These are phyloP conservation scores for Pseudonitzschia multiseries DNA, from an alignment of 108 stramenopile genomes.

Conservation along the genomic window DNA sequence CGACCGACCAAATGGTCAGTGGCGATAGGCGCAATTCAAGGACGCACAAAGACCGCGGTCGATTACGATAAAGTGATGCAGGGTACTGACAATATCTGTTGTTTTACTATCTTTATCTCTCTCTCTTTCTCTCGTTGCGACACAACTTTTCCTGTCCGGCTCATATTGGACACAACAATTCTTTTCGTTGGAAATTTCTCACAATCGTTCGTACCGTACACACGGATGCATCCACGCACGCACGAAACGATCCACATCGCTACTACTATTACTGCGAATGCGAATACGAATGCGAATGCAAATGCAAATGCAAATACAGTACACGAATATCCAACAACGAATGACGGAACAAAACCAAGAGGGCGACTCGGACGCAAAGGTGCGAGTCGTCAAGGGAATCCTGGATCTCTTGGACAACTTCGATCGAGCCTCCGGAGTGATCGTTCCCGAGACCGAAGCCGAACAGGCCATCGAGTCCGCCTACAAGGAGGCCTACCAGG, in stretches of 20 bases:
- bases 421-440: constrained; percentile 76
- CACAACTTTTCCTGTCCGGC: not conserved
- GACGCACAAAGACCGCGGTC: not conserved
- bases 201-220: too few relatives aligned
- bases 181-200: too few relatives aligned
- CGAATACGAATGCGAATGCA: too few relatives aligned
- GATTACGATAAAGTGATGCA: not conserved
- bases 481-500: constrained; percentile 68
- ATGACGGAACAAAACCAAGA: constrained; percentile 54
- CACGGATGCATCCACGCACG: too few relatives aligned
- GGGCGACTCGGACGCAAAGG: constrained; percentile 56
- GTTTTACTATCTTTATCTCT: too few relatives aligned
- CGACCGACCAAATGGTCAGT: too few relatives aligned
- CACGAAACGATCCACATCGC: too few relatives aligned
- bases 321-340: constrained; percentile 64
- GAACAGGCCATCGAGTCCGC: constrained; percentile 65
- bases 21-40: too few relatives aligned
- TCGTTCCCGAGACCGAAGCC: constrained; percentile 58
- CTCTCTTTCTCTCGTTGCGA: not conserved
- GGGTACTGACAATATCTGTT: constrained; percentile 14
- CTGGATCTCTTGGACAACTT: constrained; percentile 78
- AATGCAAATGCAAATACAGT: constrained; percentile 29
- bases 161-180: not conserved
- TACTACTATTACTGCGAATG: too few relatives aligned
- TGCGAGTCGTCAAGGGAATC: constrained; percentile 58